Conservation (phyloP, 257 asterid genomes). For the Rhazya stricta region DNA sequence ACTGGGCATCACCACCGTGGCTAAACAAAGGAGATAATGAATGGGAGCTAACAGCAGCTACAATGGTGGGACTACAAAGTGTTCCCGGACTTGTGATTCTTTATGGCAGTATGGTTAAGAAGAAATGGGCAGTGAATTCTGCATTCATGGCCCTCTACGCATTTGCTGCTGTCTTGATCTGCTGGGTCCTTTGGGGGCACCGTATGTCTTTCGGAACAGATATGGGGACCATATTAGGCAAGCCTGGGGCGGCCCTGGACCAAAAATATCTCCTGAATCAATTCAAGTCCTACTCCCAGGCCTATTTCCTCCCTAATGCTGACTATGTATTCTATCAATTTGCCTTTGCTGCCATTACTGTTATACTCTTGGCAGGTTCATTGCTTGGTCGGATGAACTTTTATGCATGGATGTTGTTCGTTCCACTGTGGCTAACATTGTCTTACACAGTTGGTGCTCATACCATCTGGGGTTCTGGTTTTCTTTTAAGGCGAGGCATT, state of each 20-base stretch:
- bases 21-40: conserved; percentile 59
- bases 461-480: conserved; percentile 58
- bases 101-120: conserved; percentile 74
- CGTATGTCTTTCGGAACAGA: conserved; percentile 50
- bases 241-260: conserved; percentile 28
- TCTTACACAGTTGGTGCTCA: conserved; percentile 60
- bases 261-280: conserved; percentile 17
- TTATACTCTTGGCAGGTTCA: conserved; percentile 56
- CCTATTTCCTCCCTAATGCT: conserved; percentile 32
- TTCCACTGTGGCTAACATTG: conserved; percentile 57
- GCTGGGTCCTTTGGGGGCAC: conserved; percentile 68
- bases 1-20: conserved; percentile 39
- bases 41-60: conserved; percentile 53
- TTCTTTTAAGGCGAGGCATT: conserved; percentile 23
- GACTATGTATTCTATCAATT: conserved; percentile 53
- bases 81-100: conserved; percentile 64
- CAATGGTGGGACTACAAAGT: conserved; percentile 77
- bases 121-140: conserved; percentile 72
- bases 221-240: conserved; percentile 27
- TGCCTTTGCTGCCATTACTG: conserved; percentile 73
- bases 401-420: conserved; percentile 70
- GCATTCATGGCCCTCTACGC: conserved; percentile 78
- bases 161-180: conserved; percentile 55
- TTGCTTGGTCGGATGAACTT: conserved; percentile 67
- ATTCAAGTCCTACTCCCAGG: not conserved